Base-by-base conservation (phyloP, 257 asterid species). In the Misopates orontium region DNA sequence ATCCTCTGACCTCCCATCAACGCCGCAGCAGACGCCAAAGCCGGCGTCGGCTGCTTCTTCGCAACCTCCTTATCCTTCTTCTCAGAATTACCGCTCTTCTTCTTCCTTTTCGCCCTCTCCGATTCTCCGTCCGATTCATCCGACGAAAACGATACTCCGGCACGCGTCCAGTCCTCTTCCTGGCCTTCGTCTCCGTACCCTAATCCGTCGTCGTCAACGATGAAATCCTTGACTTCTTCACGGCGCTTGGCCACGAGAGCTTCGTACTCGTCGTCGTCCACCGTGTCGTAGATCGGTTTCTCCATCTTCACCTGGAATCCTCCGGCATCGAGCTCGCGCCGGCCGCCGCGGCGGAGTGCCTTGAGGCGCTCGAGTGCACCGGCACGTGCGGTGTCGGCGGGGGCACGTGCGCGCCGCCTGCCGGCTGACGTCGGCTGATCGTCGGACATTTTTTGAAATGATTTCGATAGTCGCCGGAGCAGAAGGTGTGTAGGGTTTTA, bases 171-270 rank as follows among this genome's bases (percentile, higher is more conserved):
- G 54, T 93, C 99, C 61, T 86, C 99, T 45, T 93, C 99, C 80
- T 93, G 95, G 22, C 97, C 99, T 77, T 87, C 95, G 25, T 93
- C 97, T 16, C 92, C 95, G 72, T 93, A 90, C 41, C 99, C 97
- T 62, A 87, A 71, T 13, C 99, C 97, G 55, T 90, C 47, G 69
- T 93, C 99, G 31, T 93, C 99, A 16, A 93, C 84, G 16, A 93
- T 93, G 73, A 90, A 90, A 49, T 84, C 92, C 69, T 75, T 75
- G 53, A 55, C 79, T 47, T 82, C 96, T 64, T 86, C 92, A 1
- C 95, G 87, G 59, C 99, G 96, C 80, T 84, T 84, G 2, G 99
- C 88, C 2, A 93, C 99, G 18, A 87, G 73, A 21, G 81, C 89
- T 44, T 84, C 84, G 74, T 93, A 93, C 87, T 87, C 83, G n/a